Evolutionary conservation across 371 early-diverging fungal genomes (phyloP), one percentile per base, ranked within the genome.

Genomic region (Blakeslea trispora): DNA sequence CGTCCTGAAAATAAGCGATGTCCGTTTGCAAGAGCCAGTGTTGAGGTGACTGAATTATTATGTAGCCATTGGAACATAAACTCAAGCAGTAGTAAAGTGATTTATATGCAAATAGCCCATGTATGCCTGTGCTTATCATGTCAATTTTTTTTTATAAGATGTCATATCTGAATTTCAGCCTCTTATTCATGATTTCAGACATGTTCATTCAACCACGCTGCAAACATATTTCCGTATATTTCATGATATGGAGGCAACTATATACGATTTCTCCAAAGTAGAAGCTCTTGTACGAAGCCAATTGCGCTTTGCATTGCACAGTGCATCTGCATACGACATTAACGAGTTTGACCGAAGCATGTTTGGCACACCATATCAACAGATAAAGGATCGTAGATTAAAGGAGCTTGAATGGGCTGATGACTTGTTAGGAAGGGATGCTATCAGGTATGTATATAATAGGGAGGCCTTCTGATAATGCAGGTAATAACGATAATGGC

Each of bases 381-480:
- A 79, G 1, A 83, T 91, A 24, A 71, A 87, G 13, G 87, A 88
- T 61, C 63, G 89, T 43, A 78, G 87, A 60, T 61, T 89, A 11
- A 86, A 84, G 59, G 88, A 88, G 45, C 66, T 89, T 1, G 90
- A 89, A 65, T 76, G 79, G 64, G 89, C 84, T 4, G 89, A 89
- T 57, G 87, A 82, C 54, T 57, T 88, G 45, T 68, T 88, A 59
- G 77, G 80, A 35, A 72, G 83, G 55, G 75, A 77, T 53, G 83
- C 88, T 24, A 82, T 89, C 10, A 71, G 83, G 90, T 90, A 70
- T 48, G 42, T 40, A 54, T 9, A 59, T n/a, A 32, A 21, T 24
- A 9, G 23, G 4, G 22, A 43, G 11, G 17, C 6, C 17, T 43
- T 17, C 41, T 28, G 22, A 8, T 28, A 28, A 28, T 28, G 28